Evolutionary conservation across 768 basidiomycete genomes (phyloP).

Genomic region (Hemileccinum impolitum): DNA sequence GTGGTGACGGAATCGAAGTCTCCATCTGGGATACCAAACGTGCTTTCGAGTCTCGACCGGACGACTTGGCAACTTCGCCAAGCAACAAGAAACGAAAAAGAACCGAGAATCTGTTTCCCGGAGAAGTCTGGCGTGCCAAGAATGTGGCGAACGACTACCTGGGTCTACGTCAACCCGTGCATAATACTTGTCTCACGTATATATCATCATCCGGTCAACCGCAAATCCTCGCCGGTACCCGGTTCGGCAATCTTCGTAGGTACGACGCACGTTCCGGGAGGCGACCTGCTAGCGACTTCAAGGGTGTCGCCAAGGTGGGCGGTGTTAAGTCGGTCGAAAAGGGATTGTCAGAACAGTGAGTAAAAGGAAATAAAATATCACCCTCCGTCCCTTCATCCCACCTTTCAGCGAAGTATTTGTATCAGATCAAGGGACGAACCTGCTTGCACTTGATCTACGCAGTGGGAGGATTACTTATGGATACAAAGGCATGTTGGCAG

Average conservation of each 20-base stretch:
- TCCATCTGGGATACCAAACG: conserved; percentile 76
- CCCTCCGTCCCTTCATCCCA: neutral
- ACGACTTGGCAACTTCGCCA: conserved; percentile 14
- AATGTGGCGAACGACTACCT: conserved; percentile 81
- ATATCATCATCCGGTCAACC: conserved; percentile 40
- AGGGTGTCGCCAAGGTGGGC: conserved; percentile 52
- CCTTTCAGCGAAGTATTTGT: conserved; percentile 61
- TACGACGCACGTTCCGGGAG: conserved; percentile 75
- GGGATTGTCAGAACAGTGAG: conserved; percentile 65
- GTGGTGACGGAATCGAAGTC: conserved; percentile 82
- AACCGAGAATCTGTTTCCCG: conserved; percentile 55
- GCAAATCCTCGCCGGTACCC: conserved; percentile 68
- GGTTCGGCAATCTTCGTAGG: conserved; percentile 65
- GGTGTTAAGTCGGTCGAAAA: conserved; percentile 59
- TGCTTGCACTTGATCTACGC: conserved; percentile 67
- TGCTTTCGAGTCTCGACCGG: conserved; percentile 37
- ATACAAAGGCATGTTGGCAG: conserved; percentile 53
- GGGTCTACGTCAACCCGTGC: conserved; percentile 73
- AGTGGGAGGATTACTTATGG: conserved; percentile 61
- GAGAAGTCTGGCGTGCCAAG: conserved; percentile 82
- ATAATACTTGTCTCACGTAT: conserved; percentile 67
- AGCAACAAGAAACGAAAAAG: conserved; percentile 52
- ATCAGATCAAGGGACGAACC: conserved; percentile 59
- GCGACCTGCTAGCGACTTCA: conserved; percentile 68
- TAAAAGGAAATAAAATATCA: conserved; percentile 3